Evolutionary conservation across 2,329 filamentous ascomycete species (phyloP), one percentile per base, ranked within the genome.

Genomic region (Biscogniauxia marginata): DNA sequence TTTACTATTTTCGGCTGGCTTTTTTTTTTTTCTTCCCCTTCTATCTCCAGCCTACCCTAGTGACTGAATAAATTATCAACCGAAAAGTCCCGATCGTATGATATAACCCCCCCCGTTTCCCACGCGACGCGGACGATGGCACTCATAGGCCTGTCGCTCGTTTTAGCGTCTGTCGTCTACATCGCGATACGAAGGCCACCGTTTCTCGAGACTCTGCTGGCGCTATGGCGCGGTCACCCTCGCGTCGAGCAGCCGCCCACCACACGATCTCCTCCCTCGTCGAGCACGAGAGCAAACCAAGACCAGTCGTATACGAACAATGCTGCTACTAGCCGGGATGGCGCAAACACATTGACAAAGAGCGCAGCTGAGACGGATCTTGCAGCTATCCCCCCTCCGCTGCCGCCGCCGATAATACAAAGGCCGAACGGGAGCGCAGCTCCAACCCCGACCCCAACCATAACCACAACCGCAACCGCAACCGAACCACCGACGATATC

Each of bases 91-190:
- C 30, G 30, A 39, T 39, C 30, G 13, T 39, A 39, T 16, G 30
- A 39, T 16, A 11, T n/a, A n/a, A n/a, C n/a, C n/a, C n/a, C n/a
- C n/a, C 30, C 30, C 6, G n/a, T 16, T n/a, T 39, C 30, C 30
- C 30, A 39, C 30, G 30, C 30, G 30, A 39, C 9, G 30, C 30
- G 30, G 30, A 39, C 30, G 30, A 86, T 86, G 83, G 81, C 76
- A 60, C 70, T 85, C 65, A 65, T 87, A 59, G 84, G 83, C 61
- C 71, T 87, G 60, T 84, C 84, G n/a, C 75, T 88, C 60, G 76
- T 88, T 65, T 70, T 88, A 61, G 84, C 80, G 46, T 84, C 84
- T 0, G 73, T 87, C 54, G 77, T 86, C 47, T 82, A 80, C 65
- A 71, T 87, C 60, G 73, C 80, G 64, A 75, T 86, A 58, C 78